Base-by-base conservation (phyloP, 352 stramenopile genomes). In the Globisporangium abappressorium region DNA sequence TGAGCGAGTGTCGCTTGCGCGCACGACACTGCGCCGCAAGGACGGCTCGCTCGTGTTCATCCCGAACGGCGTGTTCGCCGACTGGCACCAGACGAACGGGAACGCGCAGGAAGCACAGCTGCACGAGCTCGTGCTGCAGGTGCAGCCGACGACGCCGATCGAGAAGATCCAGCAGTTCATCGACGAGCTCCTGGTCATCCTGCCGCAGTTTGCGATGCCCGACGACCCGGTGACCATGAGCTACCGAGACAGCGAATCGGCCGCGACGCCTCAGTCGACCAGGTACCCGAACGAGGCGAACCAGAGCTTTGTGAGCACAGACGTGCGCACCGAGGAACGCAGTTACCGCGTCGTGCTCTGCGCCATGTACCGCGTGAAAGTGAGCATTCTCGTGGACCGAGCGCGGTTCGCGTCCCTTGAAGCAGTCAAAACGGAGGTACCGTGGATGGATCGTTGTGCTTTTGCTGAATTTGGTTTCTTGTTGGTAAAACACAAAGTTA, bases 41-140 rank as follows among this genome's bases (percentile, higher is more conserved):
- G 84, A 94, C 65, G 85, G 85, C 47, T 85, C 84, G 28, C 77
- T 80, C 49, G 80, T 93, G 61, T 92, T 89, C 76, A 73, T 95
- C 43, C 87, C 87, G 11, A 95, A 95, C 57, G 82, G 87, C 22
- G 76, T 94, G 22, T 93, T 95, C 57, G 79, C 85, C 49, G 84
- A 91, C 66, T 85, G 73, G 49, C 72, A 85, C 36, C 87, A 94
- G 70, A 90, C 80, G n/a, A 93, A 77, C 47, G 79, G 78, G 24
- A 87, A 74, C 34, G 69, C 78, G 1, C 56, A 74, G 6, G 82
- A 91, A n/a, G 70, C 76, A 3, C 82, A 87, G 33, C 76, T 76
- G 5, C 77, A 92, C 62, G 70, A 85, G 8, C 57, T 93, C 8
- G 65, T 80, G 51, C 70, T 95, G 4, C 64, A 70, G 1, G 9